These are phyloP conservation scores for Trichocomaceae sp. DNA, from an alignment of 2,329 filamentous ascomycete species.

Conservation along the genomic window DNA sequence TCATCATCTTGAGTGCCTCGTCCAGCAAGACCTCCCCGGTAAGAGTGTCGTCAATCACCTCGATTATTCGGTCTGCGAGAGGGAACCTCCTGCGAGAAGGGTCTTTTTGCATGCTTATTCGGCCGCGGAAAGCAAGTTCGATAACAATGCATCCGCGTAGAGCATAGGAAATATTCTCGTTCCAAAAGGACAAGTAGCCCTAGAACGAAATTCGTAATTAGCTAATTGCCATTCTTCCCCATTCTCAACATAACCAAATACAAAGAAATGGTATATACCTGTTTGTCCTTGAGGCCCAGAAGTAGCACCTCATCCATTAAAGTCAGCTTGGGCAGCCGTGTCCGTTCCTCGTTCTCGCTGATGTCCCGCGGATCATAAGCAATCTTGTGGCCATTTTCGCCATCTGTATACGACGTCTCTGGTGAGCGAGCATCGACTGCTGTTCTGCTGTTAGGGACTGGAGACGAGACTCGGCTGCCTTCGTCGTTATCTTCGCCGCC, in stretches of 20 bases:
- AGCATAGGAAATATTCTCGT: slow-evolving; percentile 99
- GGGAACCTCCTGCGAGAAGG: slow-evolving; percentile 85
- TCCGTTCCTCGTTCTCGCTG: slow-evolving; percentile 90
- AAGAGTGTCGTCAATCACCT: slow-evolving; percentile 92
- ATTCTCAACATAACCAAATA: neutral
- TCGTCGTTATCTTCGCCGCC: slow-evolving; percentile 55
- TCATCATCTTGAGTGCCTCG: slow-evolving; percentile 99
- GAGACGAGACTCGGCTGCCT: slow-evolving; percentile 60
- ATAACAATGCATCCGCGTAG: slow-evolving; percentile 96
- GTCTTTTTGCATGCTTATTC: slow-evolving; percentile 98
- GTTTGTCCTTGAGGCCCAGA: slow-evolving; percentile 95
- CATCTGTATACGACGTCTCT: slow-evolving; percentile 74
- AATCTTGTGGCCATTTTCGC: slow-evolving; percentile 97
- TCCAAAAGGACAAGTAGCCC: slow-evolving; percentile 99
- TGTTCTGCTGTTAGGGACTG: slow-evolving; percentile 55
- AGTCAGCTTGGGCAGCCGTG: slow-evolving; percentile 96
- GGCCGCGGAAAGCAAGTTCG: slow-evolving; percentile 89
- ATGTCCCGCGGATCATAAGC: slow-evolving; percentile 96
- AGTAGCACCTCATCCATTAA: slow-evolving; percentile 97
- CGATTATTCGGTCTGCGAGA: slow-evolving; percentile 85
- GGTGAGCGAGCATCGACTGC: slow-evolving; percentile 49
- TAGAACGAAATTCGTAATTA: slow-evolving; percentile 31
- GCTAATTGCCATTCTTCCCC: neutral
- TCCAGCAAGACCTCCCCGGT: slow-evolving; percentile 96
- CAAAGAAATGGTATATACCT: slow-evolving; percentile 51